Base-by-base conservation (phyloP, 2,329 filamentous ascomycete species). In the Cercospora sojina region DNA sequence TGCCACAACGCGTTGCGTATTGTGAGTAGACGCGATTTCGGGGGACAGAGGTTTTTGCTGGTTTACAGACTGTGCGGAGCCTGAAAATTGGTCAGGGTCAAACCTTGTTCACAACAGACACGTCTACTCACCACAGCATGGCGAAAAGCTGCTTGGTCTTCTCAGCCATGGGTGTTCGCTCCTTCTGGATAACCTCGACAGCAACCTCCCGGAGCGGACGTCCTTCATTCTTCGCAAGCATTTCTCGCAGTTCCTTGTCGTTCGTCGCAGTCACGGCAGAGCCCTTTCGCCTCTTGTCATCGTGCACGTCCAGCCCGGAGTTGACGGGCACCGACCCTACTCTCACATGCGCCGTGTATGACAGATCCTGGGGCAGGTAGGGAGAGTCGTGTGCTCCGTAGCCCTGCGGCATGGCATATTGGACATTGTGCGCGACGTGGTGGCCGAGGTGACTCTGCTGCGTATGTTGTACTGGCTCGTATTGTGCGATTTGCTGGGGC, bases 11-110 rank as follows among this genome's bases (percentile, higher is more conserved):
- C 27, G 91, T 93, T 57, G 94, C 95, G 78, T 99, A 99, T 77
- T 93, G 93, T 67, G 93, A 92, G 79, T 98, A 99, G 2, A 99
- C 95, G 66, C 94, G 87, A 70, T 95, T 95, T 73, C 95, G 86
- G 6, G 95, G 93, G 0, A 98, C 94, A 5, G 95, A 97, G 0
- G 90, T 90, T 77, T 91, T 92, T 51, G 90, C 90, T 68, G 87
- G 87, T 55, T 86, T 84, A 78, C 91, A 94, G 1, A 90, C 88
- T 60, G 86, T 84, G 74, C 89, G 89, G 72, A 94, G 87, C 90
- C 90, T 93, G 72, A 5, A 70, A 16, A 57, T 60, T 61, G 77
- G 77, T 74, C 65, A 76, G 66, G 49, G 20, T 57, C 9, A 35
- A 62, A 35, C 18, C 31, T 18, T 53, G 18, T 27, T 61, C 25